phyloP scores from a whole-genome alignment of 1,284 basidiomycete species.

The Cryptococcus sp. region DNA sequence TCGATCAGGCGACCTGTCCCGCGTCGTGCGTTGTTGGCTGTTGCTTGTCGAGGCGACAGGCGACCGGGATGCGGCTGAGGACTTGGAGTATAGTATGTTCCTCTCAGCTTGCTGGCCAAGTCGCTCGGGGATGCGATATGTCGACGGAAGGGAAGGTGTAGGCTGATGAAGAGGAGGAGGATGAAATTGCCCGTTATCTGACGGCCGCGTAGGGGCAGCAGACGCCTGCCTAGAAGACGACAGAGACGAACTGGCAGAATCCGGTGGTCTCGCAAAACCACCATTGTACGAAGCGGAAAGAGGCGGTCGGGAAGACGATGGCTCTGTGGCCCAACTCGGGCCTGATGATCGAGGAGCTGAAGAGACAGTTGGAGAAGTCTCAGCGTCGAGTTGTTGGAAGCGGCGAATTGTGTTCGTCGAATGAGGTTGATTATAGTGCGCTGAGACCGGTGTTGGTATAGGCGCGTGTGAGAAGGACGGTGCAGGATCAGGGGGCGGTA shows the following conservation, averaged over 20 bases:
- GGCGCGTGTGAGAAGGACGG: neutral
- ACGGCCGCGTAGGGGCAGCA: neutral
- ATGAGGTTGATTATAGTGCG: neutral
- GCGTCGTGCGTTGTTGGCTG: neutral
- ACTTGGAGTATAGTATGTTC: neutral
- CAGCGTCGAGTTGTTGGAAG: too few relatives aligned
- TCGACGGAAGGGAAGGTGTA: constrained; percentile 5
- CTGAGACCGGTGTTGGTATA: constrained; percentile 2
- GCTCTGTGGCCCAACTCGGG: constrained; percentile 4
- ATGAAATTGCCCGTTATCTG: neutral
- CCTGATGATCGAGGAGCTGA: constrained; percentile 5
- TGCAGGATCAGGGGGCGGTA: neutral
- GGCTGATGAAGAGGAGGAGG: constrained; percentile 10
- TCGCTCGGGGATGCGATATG: constrained; percentile 6
- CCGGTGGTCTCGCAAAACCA: neutral
- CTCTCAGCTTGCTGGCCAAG: constrained; percentile 1
- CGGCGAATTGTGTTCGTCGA: neutral
- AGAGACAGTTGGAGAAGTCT: neutral
- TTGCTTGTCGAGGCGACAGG: neutral
- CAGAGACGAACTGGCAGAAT: neutral
- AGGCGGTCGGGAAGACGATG: neutral
- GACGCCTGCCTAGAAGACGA: neutral
- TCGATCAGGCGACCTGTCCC: neutral
- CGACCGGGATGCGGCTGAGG: neutral
- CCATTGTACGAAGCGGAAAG: neutral